phyloP scores from a whole-genome alignment of 2,329 filamentous ascomycete species.

The Chaetomium sp. region DNA sequence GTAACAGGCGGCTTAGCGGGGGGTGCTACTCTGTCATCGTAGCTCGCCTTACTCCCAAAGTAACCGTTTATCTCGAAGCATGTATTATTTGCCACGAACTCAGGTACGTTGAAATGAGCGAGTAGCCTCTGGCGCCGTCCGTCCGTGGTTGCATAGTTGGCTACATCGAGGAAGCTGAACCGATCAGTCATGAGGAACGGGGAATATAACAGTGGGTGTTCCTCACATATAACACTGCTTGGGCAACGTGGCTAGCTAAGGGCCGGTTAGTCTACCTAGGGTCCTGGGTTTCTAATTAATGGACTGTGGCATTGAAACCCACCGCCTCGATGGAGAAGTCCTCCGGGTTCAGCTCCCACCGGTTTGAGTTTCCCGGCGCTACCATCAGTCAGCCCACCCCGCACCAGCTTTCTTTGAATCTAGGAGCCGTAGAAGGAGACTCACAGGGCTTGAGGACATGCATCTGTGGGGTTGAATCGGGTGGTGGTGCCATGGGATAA shows the following conservation, averaged over 20 bases:
- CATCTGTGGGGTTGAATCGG: background rate
- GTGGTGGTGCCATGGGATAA: background rate
- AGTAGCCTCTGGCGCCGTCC: slow-evolving; percentile 26
- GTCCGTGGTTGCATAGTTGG: slow-evolving; percentile 21
- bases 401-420: background rate
- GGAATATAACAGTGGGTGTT: no score
- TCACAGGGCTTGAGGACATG: slow-evolving; percentile 8
- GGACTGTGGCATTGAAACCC: background rate
- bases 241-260: slow-evolving; percentile 17
- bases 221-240: slow-evolving; percentile 25
- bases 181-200: background rate
- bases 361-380: background rate
- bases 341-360: background rate
- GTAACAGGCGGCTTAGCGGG: slow-evolving; percentile 4
- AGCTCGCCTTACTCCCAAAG: slow-evolving; percentile 27
- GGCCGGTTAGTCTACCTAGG: background rate
- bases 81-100: slow-evolving; percentile 27
- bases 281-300: background rate
- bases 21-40: background rate
- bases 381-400: background rate
- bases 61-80: slow-evolving; percentile 33
- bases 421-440: background rate
- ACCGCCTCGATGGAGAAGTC: background rate
- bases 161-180: slow-evolving; percentile 27
- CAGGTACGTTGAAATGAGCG: slow-evolving; percentile 28